Base-by-base conservation (phyloP, 106 monocot species). In the Dendrobium catenatum region DNA sequence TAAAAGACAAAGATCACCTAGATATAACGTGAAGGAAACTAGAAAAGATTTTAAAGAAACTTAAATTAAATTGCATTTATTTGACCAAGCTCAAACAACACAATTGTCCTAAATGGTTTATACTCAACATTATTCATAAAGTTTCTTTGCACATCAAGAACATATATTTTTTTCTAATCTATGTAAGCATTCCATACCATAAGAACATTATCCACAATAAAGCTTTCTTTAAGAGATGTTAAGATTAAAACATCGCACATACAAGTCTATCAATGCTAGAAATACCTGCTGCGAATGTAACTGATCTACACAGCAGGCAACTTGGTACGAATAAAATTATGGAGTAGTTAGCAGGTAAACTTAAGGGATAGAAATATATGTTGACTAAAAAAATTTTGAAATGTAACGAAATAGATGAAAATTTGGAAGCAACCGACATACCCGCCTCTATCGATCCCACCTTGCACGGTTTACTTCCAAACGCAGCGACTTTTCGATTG, bases 1-100 rank as follows among this genome's bases (percentile, higher is more conserved):
- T 15, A 20, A 81, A 79, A 84, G 77, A 72, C 75, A 77, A 48
- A 78, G 16, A 24, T 15, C 5, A 66, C 26, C 7, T 26, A 26
- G 16, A 66, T 24, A 24, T 66, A 6, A 5, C 6, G 24, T 66
- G 8, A 26, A 24, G 64, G 24, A 66, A 66, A 66, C 22, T 1
- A 66, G 26, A 26, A 66, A 66, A 7, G 4, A 24, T 41, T 54
- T 73, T 31, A 22, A 6, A 33, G 20, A 72, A 15, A 4, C 40
- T 33, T 72, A 15, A 66, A 72, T 37, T 33, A 33, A 72, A 27
- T 9, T 40, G 37, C 27, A 72, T 33, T 29, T 40, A 37, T 72
- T 40, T 16, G 40, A 72, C 15, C 6, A 66, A 26, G 40, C 72
- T 40, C 72, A 40, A 72, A 33, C 16, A 72, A 72, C 3, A 72